These are phyloP conservation scores for Lepiota brunneoincarnata DNA, from an alignment of 768 basidiomycete species.

Conservation along the genomic window DNA sequence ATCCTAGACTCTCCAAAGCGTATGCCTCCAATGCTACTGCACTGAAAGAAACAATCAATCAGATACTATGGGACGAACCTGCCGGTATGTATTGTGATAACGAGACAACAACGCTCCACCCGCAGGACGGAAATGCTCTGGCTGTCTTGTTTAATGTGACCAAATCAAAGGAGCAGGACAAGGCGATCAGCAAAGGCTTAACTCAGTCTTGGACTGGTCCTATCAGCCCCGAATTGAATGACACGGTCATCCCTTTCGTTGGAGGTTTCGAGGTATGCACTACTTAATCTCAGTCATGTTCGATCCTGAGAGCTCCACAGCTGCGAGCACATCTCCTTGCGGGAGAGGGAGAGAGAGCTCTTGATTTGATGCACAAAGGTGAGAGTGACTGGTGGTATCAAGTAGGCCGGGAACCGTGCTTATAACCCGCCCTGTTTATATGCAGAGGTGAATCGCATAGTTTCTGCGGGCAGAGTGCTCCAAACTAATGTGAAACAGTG, in stretches of 20 bases:
- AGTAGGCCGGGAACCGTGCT: background rate
- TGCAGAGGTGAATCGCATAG: conserved; percentile 1
- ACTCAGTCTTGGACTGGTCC: conserved; percentile 49
- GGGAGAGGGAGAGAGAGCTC: conserved; percentile 41
- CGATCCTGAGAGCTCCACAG: conserved; percentile 19
- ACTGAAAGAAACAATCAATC: conserved; percentile 40
- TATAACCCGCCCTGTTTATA: background rate
- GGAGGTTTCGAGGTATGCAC: conserved; percentile 43
- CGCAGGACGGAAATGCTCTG: conserved; percentile 50
- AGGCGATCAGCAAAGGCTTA: conserved; percentile 41
- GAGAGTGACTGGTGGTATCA: background rate
- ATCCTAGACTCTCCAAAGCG: conserved; percentile 19
- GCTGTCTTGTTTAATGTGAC: conserved; percentile 48
- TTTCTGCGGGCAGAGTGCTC: too few species aligned
- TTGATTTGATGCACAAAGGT: conserved; percentile 41
- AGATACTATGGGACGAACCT: conserved; percentile 39
- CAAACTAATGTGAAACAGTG: conserved; percentile 22
- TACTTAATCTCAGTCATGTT: background rate
- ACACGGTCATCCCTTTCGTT: conserved; percentile 51
- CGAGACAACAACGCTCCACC: conserved; percentile 35
- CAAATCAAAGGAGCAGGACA: conserved; percentile 32
- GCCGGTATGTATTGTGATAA: conserved; percentile 49
- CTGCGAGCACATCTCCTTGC: conserved; percentile 49
- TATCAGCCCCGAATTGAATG: conserved; percentile 46
- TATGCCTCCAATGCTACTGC: conserved; percentile 33